Evolutionary conservation across 306 rosid species (phyloP).

Genomic region (Gleditsia sinensis): DNA sequence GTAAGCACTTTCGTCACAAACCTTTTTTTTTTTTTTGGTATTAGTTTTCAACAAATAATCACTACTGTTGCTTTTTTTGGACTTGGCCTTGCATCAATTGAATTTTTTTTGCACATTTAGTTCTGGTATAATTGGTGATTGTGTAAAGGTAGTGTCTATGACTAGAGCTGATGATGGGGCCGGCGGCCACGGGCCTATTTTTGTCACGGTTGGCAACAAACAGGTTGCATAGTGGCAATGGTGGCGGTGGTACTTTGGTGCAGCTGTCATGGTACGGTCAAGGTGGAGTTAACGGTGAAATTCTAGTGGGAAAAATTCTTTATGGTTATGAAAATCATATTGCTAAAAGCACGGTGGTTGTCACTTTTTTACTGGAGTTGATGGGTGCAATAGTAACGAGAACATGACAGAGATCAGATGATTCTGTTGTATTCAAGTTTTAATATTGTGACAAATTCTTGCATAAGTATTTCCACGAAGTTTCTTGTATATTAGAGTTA

Average conservation of each 20-base stretch:
- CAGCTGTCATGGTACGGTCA: background rate
- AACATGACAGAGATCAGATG: background rate
- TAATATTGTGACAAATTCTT: background rate
- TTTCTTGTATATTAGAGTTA: background rate
- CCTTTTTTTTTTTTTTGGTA: background rate
- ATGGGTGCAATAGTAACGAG: too few species aligned
- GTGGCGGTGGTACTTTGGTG: background rate
- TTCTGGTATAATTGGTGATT: background rate
- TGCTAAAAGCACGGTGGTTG: background rate
- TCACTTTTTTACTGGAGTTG: background rate
- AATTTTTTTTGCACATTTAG: background rate
- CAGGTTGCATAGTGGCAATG: background rate
- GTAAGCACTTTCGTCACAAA: constrained; percentile 43
- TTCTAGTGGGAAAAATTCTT: background rate
- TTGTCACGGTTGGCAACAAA: background rate
- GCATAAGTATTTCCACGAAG: background rate
- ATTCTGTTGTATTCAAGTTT: background rate
- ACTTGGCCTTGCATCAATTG: constrained; percentile 6
- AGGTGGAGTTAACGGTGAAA: background rate
- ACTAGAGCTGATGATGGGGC: background rate
- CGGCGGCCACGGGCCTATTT: background rate
- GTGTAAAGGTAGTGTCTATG: background rate
- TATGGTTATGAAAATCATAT: too few species aligned
- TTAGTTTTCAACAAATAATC: background rate
- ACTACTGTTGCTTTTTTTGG: background rate